A percentile compares a stretch with the other conserved stretches of the same genome.
Evolutionary conservation across 176 grass and related monocot species (phyloP).

Genomic region (Oryza meridionalis): DNA sequence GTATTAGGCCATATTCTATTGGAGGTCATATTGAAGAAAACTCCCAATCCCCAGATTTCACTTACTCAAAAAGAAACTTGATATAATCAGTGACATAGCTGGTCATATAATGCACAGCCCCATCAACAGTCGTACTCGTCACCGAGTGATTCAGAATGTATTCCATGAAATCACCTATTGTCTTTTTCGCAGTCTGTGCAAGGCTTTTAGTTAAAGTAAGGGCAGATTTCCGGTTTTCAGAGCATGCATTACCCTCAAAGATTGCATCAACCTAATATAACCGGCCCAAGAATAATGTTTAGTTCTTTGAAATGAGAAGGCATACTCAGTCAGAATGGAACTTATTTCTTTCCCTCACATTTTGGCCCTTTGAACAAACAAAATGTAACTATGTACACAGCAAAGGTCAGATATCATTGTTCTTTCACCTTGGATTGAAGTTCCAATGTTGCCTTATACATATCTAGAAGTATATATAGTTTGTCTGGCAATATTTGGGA

Average conservation of each 20-base stretch:
- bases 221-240: slow-evolving; percentile 43
- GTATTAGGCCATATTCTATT: neutral
- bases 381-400: neutral
- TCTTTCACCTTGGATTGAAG: slow-evolving; percentile 62
- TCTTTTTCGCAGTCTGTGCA: slow-evolving; percentile 40
- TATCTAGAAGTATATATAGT: slow-evolving; percentile 59
- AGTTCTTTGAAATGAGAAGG: neutral
- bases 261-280: slow-evolving; percentile 58
- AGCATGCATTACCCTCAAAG: slow-evolving; percentile 54
- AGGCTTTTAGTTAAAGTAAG: slow-evolving; percentile 48
- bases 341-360: neutral
- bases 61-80: slow-evolving; percentile 69
- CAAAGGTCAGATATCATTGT: neutral
- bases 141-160: slow-evolving; percentile 55
- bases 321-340: slow-evolving; percentile 12
- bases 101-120: slow-evolving; percentile 58
- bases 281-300: neutral
- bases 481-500: slow-evolving; percentile 60
- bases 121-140: slow-evolving; percentile 45
- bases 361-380: neutral
- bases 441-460: slow-evolving; percentile 64
- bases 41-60: slow-evolving; percentile 23
- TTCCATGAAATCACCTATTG: slow-evolving; percentile 57
- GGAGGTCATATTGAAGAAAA: neutral
- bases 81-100: slow-evolving; percentile 71